Evolutionary conservation across 139 green algal species (phyloP).

Genomic region (Tetradesmus lagerheimii): DNA sequence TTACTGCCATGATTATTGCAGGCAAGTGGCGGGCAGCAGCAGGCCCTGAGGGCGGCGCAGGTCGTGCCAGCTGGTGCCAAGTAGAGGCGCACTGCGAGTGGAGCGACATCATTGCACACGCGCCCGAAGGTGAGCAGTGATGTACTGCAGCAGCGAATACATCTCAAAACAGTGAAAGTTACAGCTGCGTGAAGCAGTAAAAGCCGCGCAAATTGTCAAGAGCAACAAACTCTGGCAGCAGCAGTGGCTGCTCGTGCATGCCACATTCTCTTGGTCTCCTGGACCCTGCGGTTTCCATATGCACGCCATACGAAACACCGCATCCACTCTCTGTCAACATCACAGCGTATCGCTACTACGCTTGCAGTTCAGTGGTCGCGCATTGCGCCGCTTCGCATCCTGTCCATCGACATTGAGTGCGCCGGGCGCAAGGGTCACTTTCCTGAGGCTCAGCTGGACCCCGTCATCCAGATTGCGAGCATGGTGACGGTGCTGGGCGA

Average conservation of each 20-base stretch:
- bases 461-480: conserved; percentile 98
- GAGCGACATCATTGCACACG: conserved; percentile 83
- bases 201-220: no score
- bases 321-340: no score
- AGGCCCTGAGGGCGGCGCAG: not conserved
- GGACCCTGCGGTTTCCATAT: no score
- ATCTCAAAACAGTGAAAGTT: no score
- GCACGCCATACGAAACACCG: no score
- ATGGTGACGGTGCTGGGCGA: conserved; percentile 88
- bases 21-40: conserved; percentile 47
- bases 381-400: conserved; percentile 93
- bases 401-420: conserved; percentile 99
- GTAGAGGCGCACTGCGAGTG: conserved; percentile 92
- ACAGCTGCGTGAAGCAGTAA: no score
- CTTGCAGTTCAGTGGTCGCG: conserved; percentile 79
- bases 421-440: conserved; percentile 96
- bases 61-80: conserved; percentile 85
- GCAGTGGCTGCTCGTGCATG: no score
- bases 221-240: no score
- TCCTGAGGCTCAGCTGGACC: conserved; percentile 93
- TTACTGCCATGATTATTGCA: no score
- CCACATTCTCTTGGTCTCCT: no score
- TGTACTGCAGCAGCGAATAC: not conserved
- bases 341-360: no score
- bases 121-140: conserved; percentile 73